Conservation (phyloP, 2,329 filamentous ascomycete species). For the Diaporthe ilicicola region DNA sequence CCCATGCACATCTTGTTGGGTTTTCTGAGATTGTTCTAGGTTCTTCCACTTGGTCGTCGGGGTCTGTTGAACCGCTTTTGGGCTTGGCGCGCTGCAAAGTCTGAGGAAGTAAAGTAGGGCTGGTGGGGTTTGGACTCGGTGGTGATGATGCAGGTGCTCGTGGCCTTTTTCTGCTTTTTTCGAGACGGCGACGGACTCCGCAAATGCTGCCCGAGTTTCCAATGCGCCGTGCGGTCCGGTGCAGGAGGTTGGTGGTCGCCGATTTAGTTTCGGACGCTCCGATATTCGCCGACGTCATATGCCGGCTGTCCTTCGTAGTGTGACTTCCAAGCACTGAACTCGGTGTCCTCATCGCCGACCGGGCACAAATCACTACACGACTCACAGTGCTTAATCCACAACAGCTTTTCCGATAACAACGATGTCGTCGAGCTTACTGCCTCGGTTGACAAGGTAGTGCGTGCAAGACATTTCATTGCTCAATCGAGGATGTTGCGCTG, state of each 20-base stretch:
- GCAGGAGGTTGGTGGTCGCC: slow-evolving; percentile 3
- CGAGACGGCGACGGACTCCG: not conserved
- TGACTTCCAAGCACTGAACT: not conserved
- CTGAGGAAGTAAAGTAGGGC: not conserved
- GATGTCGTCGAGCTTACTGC: too few species aligned
- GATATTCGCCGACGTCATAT: slow-evolving; percentile 18
- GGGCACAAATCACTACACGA: not conserved
- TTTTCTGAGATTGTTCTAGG: too few species aligned
- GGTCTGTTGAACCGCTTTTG: not conserved
- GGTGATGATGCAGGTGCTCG: not conserved
- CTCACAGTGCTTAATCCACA: too few species aligned
- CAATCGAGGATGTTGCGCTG: too few species aligned
- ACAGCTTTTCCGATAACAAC: too few species aligned
- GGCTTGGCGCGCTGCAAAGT: not conserved
- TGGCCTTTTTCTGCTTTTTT: not conserved
- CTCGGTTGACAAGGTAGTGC: too few species aligned
- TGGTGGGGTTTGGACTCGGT: not conserved
- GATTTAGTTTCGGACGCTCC: not conserved
- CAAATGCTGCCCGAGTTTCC: not conserved
- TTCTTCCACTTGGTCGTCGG: not conserved
- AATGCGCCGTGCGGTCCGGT: not conserved
- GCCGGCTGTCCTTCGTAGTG: not conserved
- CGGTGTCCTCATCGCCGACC: not conserved
- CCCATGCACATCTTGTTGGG: slow-evolving; percentile 50
- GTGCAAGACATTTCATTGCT: too few species aligned